Percentiles rank a stretch among this genome's conserved stretches.
These are phyloP conservation scores for Funneliformis geosporum DNA, from an alignment of 192 early-diverging fungal species.

Conservation along the genomic window DNA sequence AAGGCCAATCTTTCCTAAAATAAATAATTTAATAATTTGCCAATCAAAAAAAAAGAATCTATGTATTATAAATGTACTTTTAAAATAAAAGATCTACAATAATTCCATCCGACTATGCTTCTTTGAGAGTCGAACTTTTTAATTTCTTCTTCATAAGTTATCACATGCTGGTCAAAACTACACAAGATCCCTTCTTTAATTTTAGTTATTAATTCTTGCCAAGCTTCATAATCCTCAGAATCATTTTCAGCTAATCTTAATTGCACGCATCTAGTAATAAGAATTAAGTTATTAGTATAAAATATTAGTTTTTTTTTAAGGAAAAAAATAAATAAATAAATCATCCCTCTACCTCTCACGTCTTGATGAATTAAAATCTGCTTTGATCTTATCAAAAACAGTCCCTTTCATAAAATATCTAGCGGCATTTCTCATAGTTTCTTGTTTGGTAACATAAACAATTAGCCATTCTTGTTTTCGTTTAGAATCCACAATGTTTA, in stretches of 20 bases:
- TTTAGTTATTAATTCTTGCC: constrained; percentile 70
- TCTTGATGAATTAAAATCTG: constrained; percentile 76
- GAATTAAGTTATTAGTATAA: background rate
- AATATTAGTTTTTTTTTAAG: background rate
- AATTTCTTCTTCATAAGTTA: constrained; percentile 88
- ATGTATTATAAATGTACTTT: constrained; percentile 56
- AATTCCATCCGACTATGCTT: constrained; percentile 98
- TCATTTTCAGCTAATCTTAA: constrained; percentile 52
- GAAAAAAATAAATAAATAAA: background rate
- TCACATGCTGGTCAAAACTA: constrained; percentile 76
- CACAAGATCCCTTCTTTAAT: constrained; percentile 73
- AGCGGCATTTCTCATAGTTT: constrained; percentile 49
- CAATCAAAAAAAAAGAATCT: background rate
- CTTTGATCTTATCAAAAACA: constrained; percentile 82
- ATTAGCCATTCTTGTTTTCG: constrained; percentile 93
- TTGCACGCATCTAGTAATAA: constrained; percentile 46
- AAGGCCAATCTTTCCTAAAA: constrained; percentile 77
- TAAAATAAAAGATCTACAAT: constrained; percentile 93
- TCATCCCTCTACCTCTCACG: constrained; percentile 54
- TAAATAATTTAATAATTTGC: background rate
- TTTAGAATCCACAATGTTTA: constrained; percentile 68
- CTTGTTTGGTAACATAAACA: constrained; percentile 66
- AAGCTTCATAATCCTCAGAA: constrained; percentile 61
- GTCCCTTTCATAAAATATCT: constrained; percentile 68
- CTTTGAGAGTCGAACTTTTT: constrained; percentile 87